These are phyloP conservation scores for Ophiostoma himal-ulmi DNA, from an alignment of 2,329 filamentous ascomycete genomes.

Conservation along the genomic window DNA sequence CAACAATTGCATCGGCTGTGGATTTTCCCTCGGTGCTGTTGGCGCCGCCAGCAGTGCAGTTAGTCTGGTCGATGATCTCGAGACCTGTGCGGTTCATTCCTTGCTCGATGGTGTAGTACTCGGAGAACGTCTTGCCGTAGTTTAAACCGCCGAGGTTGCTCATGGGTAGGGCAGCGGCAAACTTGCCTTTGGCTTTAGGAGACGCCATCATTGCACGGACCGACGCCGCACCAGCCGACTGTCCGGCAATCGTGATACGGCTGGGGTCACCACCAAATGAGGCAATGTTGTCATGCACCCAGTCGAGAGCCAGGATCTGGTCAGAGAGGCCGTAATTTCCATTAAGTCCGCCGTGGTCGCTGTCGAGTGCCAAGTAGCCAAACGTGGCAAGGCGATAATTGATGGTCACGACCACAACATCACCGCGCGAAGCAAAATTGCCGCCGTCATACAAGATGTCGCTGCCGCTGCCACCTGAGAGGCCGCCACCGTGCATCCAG, in stretches of 20 bases:
- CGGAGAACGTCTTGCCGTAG: slow-evolving; percentile 53
- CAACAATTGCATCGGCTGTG: slow-evolving; percentile 36
- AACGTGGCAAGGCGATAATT: slow-evolving; percentile 56
- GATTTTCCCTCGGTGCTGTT: slow-evolving; percentile 28
- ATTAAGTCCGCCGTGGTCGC: slow-evolving; percentile 37
- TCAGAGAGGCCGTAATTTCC: slow-evolving; percentile 48
- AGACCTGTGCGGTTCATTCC: slow-evolving; percentile 44
- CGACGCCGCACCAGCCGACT: slow-evolving; percentile 49
- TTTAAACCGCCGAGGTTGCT: slow-evolving; percentile 41
- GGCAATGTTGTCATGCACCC: slow-evolving; percentile 46
- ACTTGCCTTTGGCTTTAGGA: slow-evolving; percentile 43
- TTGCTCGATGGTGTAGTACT: slow-evolving; percentile 52
- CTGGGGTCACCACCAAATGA: slow-evolving; percentile 54
- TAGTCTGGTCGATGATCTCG: slow-evolving; percentile 46
- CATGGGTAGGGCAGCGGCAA: slow-evolving; percentile 42
- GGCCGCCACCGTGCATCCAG: slow-evolving; percentile 49
- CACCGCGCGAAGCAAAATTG: slow-evolving; percentile 52
- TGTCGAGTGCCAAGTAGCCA: slow-evolving; percentile 50
- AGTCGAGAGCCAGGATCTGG: slow-evolving; percentile 45
- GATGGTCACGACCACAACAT: slow-evolving; percentile 54
- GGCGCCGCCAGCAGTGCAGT: slow-evolving; percentile 40
- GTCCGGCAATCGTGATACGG: slow-evolving; percentile 51
- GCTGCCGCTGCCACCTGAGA: slow-evolving; percentile 42
- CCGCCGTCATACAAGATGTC: slow-evolving; percentile 44
- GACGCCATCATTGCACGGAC: slow-evolving; percentile 46